A percentile compares a stretch with the other conserved stretches of the same genome.
These are phyloP conservation scores for Porpolomopsis calyptriformis DNA, from an alignment of 768 basidiomycete species.

Conservation along the genomic window DNA sequence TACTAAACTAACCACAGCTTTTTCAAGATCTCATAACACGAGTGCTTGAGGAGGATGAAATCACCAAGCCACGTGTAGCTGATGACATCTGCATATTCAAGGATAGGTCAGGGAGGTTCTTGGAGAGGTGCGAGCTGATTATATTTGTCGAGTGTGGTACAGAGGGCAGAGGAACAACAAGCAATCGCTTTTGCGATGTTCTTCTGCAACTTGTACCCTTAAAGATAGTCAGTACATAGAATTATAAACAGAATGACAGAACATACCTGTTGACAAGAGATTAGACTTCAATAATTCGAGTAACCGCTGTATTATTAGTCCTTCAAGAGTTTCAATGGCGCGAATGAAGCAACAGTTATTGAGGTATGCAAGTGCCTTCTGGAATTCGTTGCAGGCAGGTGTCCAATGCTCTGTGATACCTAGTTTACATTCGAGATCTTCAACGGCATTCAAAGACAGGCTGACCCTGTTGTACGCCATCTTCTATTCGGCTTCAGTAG, in stretches of 20 bases:
- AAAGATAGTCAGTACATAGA: no score
- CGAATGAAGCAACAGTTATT: not conserved
- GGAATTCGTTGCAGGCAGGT: not conserved
- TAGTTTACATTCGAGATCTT: not conserved
- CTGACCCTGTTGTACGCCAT: not conserved
- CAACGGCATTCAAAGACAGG: constrained; percentile 1
- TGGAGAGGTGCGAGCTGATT: constrained; percentile 15
- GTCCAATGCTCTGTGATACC: not conserved
- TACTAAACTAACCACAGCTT: constrained; percentile 15
- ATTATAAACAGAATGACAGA: constrained; percentile 8
- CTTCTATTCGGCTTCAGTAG: not conserved
- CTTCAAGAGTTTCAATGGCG: constrained; percentile 20
- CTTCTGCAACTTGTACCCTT: constrained; percentile 22
- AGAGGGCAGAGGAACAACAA: constrained; percentile 17
- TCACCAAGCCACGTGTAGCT: constrained; percentile 13
- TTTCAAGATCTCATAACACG: constrained; percentile 15
- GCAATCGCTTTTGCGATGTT: constrained; percentile 22
- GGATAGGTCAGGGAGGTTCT: constrained; percentile 10
- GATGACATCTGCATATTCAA: constrained; percentile 12
- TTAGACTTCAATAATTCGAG: constrained; percentile 22
- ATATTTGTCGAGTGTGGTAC: constrained; percentile 16
- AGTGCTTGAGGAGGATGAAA: constrained; percentile 11
- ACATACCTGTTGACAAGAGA: constrained; percentile 15
- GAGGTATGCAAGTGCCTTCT: not conserved
- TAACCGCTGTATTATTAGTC: constrained; percentile 20